Base-by-base conservation (phyloP, 225 moss, liverwort and hornwort genomes). In the Physcomitrellopsis africana region DNA sequence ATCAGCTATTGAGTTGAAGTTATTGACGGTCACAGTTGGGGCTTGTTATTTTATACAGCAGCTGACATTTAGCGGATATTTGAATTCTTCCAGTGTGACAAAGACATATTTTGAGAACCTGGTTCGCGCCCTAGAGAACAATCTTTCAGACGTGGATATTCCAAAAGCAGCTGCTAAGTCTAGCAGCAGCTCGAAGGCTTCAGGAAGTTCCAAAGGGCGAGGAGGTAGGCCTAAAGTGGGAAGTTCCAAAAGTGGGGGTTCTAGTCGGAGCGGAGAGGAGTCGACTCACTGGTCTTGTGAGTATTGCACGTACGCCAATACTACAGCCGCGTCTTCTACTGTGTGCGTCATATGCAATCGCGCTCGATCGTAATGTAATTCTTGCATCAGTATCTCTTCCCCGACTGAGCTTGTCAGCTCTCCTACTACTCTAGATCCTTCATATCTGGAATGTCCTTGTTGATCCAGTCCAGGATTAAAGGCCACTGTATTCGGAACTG, bases 31-130 rank as follows among this genome's bases (percentile, higher is more conserved):
- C n/a, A 52, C 52, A 52, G 32, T 32, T 7, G 41, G 22, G 48
- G 58, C 20, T 10, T 43, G 19, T 11, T 5, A 37, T 37, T 37
- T 7, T 37, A 37, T 37, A 37, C 32, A 37, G 7, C 32, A 37
- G 17, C 76, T 76, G 52, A 74, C 74, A 51, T 60, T 0, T 59
- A 18, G 13, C 59, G 58, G 44, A 11, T 15, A 7, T n/a, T 73
- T 69, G 73, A 19, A 20, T 29, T 46, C 10, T 59, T 68, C 41
- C 77, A 87, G 90, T 79, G 96, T 97, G 72, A 97, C 96, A 9
- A 85, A 85, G 64, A 94, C 91, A 8, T 97, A 97, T 65, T 97
- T 97, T 44, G 96, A 97, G 84, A 97, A 97, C 74, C 78, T 97
- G 69, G 96, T 97, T 46, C 88, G 91, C 23, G 96, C 92, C 37